Evolutionary conservation across 805 yeast species (phyloP).

Genomic region (Barnettozyma californica): DNA sequence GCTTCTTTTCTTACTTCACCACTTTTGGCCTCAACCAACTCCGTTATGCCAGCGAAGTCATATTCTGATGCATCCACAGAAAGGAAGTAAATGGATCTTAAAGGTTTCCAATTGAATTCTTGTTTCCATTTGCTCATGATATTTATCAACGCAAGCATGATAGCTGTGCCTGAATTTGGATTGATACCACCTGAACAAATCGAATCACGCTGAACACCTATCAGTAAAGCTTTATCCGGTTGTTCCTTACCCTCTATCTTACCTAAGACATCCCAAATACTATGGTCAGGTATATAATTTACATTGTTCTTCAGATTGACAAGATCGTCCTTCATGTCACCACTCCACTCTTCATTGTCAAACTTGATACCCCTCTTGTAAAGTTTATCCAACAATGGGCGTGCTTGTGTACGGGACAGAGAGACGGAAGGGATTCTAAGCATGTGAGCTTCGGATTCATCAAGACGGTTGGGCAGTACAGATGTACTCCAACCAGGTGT

Average conservation of each 20-base stretch:
- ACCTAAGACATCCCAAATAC: slow-evolving; percentile 75
- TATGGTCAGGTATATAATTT: slow-evolving; percentile 41
- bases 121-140: slow-evolving; percentile 59
- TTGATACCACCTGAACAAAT: slow-evolving; percentile 67
- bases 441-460: slow-evolving; percentile 41
- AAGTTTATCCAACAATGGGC: slow-evolving; percentile 29
- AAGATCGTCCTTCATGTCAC: slow-evolving; percentile 18
- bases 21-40: slow-evolving; percentile 58
- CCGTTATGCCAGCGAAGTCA: slow-evolving; percentile 81
- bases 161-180: slow-evolving; percentile 70
- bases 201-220: slow-evolving; percentile 83
- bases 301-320: slow-evolving; percentile 19
- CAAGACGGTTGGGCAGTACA: slow-evolving; percentile 34
- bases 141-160: slow-evolving; percentile 65
- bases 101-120: slow-evolving; percentile 72
- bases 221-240: slow-evolving; percentile 59
- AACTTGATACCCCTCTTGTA: slow-evolving; percentile 13
- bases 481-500: slow-evolving; percentile 70
- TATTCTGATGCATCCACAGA: slow-evolving; percentile 82
- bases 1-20: slow-evolving; percentile 54
- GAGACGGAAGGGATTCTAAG: slow-evolving; percentile 78
- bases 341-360: slow-evolving; percentile 16
- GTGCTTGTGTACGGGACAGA: slow-evolving; percentile 68
- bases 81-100: slow-evolving; percentile 74
- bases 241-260: slow-evolving; percentile 79